phyloP scores from a whole-genome alignment of 2,329 filamentous ascomycete genomes.

The Alternaria sp. region DNA sequence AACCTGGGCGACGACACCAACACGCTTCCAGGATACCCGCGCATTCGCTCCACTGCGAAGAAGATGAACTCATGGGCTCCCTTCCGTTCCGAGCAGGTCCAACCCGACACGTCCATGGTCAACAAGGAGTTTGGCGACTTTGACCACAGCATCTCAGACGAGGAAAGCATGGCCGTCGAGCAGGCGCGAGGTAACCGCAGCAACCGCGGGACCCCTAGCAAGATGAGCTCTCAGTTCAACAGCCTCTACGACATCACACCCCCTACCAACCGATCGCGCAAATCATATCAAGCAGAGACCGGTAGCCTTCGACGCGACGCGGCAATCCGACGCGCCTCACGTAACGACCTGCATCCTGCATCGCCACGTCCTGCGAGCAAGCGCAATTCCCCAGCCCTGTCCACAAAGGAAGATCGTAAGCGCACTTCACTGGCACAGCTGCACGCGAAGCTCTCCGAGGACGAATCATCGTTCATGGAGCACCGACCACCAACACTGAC shows the following conservation, averaged over 20 bases:
- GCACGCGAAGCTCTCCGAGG: conserved; percentile 63
- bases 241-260: conserved; percentile 60
- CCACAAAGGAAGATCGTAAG: conserved; percentile 45
- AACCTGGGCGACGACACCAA: conserved; percentile 50
- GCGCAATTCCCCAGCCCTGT: conserved; percentile 47
- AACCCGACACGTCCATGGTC: conserved; percentile 51
- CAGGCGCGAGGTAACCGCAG: conserved; percentile 59
- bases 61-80: conserved; percentile 51
- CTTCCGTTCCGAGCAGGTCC: conserved; percentile 45
- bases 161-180: conserved; percentile 64
- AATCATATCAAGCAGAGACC: conserved; percentile 44
- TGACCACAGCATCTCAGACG: conserved; percentile 53
- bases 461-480: conserved; percentile 62
- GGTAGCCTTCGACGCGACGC: conserved; percentile 56
- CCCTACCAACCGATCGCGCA: conserved; percentile 50
- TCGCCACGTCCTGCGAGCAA: conserved; percentile 52
- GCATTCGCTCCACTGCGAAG: conserved; percentile 51
- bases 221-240: conserved; percentile 62
- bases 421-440: conserved; percentile 64
- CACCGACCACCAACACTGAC: conserved; percentile 59
- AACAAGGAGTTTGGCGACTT: conserved; percentile 54
- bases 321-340: conserved; percentile 56
- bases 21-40: conserved; percentile 43
- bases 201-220: conserved; percentile 49
- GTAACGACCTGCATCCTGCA: conserved; percentile 52